phyloP scores from a whole-genome alignment of 164 flowering plant species.

The Akebia trifoliata region DNA sequence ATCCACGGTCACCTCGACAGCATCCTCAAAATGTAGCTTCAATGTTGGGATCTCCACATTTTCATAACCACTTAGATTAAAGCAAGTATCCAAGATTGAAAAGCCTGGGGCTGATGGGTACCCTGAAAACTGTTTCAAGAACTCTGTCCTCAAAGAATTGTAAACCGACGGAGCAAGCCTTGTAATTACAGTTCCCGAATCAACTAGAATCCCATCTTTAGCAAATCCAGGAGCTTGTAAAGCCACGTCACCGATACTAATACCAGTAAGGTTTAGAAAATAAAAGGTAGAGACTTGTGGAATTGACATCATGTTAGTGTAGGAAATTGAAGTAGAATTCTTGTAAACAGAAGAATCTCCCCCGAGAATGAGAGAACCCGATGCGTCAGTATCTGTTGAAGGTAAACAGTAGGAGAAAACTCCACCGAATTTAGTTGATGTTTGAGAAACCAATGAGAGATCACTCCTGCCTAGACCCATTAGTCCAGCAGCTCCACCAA shows the following conservation, averaged over 20 bases:
- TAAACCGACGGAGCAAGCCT: constrained; percentile 67
- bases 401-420: constrained; percentile 89
- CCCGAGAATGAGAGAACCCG: constrained; percentile 75
- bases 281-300: constrained; percentile 58
- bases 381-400: constrained; percentile 31
- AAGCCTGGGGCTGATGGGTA: constrained; percentile 58
- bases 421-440: constrained; percentile 44
- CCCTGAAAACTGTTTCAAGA: constrained; percentile 61
- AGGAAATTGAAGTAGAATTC: constrained; percentile 54
- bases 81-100: constrained; percentile 80
- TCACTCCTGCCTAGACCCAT: constrained; percentile 70
- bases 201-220: constrained; percentile 40
- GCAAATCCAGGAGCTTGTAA: constrained; percentile 38
- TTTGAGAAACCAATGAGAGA: constrained; percentile 66
- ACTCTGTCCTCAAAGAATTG: constrained; percentile 49
- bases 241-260: constrained; percentile 56
- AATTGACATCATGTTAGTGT: constrained; percentile 50
- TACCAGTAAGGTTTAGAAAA: constrained; percentile 62
- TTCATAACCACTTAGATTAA: constrained; percentile 49
- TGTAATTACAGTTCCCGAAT: constrained; percentile 80
- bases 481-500: constrained; percentile 71
- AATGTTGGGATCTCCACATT: constrained; percentile 66
- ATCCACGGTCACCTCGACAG: constrained; percentile 54
- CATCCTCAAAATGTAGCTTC: constrained; percentile 49
- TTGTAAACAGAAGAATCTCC: constrained; percentile 36